A percentile compares a stretch with the other conserved stretches of the same genome.
phyloP scores from a whole-genome alignment of 495 filamentous ascomycete species.

The Lindgomyces ingoldianus region DNA sequence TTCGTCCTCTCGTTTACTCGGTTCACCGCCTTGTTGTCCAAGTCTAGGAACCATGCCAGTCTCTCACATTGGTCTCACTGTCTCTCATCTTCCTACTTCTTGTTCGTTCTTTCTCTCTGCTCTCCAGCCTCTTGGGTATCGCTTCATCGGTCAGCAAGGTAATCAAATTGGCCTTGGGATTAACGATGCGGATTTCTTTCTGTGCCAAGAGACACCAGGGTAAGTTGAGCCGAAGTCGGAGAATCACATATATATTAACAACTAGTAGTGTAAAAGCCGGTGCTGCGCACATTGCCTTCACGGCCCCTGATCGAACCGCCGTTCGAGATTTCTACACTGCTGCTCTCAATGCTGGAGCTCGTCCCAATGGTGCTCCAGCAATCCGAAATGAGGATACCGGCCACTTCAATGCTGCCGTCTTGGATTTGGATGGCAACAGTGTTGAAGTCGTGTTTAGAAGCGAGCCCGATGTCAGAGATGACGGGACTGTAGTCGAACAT shows the following conservation, averaged over 20 bases:
- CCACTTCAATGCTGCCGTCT: conserved; percentile 62
- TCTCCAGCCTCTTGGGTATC: conserved; percentile 72
- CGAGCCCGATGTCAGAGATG: conserved; percentile 32
- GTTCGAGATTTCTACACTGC: conserved; percentile 62
- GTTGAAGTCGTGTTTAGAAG: conserved; percentile 60
- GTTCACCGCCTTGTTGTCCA: conserved; percentile 26
- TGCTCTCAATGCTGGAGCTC: conserved; percentile 60
- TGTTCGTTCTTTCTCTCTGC: conserved; percentile 79
- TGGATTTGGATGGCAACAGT: conserved; percentile 63
- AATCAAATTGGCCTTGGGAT: conserved; percentile 60
- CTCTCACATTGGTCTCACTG: conserved; percentile 62
- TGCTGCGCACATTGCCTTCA: conserved; percentile 61
- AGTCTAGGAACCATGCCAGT: conserved; percentile 52
- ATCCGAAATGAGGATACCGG: conserved; percentile 53
- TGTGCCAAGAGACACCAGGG: conserved; percentile 58
- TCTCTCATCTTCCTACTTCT: conserved; percentile 74
- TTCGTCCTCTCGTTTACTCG: conserved; percentile 29
- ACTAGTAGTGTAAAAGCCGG: conserved; percentile 49
- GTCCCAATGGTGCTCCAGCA: conserved; percentile 58
- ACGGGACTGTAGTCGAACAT: conserved; percentile 33
- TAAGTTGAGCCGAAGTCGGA: conserved; percentile 41
- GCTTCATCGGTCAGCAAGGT: conserved; percentile 57
- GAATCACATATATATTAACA: conserved; percentile 13
- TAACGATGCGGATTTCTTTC: conserved; percentile 60
- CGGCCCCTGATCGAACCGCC: conserved; percentile 54